These are phyloP conservation scores for Wickerhamiella hasegawae DNA, from an alignment of 805 yeast genomes.

Conservation along the genomic window DNA sequence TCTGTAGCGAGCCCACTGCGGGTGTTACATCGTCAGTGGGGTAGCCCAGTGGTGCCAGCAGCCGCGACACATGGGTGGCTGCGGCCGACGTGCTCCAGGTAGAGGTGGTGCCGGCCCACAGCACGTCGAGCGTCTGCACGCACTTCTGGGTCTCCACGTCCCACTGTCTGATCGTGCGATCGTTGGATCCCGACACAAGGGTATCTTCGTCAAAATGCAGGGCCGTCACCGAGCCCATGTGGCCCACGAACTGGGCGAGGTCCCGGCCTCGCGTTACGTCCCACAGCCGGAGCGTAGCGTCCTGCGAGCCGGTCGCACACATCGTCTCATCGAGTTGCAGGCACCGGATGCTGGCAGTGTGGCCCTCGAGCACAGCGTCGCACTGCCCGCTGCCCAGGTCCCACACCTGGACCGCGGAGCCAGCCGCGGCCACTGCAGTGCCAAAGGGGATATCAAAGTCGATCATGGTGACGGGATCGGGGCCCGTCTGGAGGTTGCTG, in stretches of 20 bases:
- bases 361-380: conserved; percentile 35
- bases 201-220: conserved; percentile 35
- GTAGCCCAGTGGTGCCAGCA: conserved; percentile 2
- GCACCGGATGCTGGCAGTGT: conserved; percentile 40
- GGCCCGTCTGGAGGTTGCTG: conserved; percentile 34
- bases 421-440: conserved; percentile 59
- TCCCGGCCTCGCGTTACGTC: conserved; percentile 23
- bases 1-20: conserved; percentile 52
- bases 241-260: conserved; percentile 37
- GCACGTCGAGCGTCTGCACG: conserved; percentile 51
- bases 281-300: conserved; percentile 50
- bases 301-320: conserved; percentile 42
- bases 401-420: conserved; percentile 72
- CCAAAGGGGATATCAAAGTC: conserved; percentile 68
- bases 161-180: conserved; percentile 63
- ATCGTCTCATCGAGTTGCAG: conserved; percentile 39
- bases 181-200: conserved; percentile 56
- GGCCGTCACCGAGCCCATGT: conserved; percentile 51
- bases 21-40: conserved; percentile 7
- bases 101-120: conserved; percentile 31
- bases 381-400: conserved; percentile 45
- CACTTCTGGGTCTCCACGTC: conserved; percentile 51
- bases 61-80: not conserved
- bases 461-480: conserved; percentile 35
- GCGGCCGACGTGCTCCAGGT: not conserved